Percentiles rank a stretch among this genome's conserved stretches.
phyloP scores from a whole-genome alignment of 345 rosid species.

The Pseudoturritis turrita region DNA sequence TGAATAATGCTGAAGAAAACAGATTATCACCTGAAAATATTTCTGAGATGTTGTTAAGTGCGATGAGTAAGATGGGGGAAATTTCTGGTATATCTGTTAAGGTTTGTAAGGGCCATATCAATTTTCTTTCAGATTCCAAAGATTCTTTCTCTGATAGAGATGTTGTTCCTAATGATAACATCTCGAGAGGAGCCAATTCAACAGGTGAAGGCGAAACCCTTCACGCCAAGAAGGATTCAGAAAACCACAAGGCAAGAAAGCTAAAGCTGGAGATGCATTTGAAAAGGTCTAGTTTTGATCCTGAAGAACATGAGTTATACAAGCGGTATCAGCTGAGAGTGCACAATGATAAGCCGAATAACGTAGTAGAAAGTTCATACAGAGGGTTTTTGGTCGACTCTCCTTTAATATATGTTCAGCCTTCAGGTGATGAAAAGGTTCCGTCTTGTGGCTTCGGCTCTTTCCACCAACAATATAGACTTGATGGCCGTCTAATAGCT shows the following conservation, averaged over 20 bases:
- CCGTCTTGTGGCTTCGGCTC: slow-evolving; percentile 91
- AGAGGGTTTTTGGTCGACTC: slow-evolving; percentile 77
- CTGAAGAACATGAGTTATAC: slow-evolving; percentile 76
- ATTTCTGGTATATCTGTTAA: slow-evolving; percentile 41
- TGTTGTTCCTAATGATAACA: slow-evolving; percentile 31
- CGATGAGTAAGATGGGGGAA: slow-evolving; percentile 37
- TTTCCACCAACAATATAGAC: slow-evolving; percentile 87
- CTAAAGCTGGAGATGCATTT: slow-evolving; percentile 70
- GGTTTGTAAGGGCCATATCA: slow-evolving; percentile 84
- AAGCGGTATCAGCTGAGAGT: slow-evolving; percentile 78
- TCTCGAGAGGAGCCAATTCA: slow-evolving; percentile 40
- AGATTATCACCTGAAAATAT: slow-evolving; percentile 40
- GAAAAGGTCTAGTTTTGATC: slow-evolving; percentile 86
- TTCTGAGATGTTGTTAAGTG: slow-evolving; percentile 57
- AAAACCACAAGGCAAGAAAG: slow-evolving; percentile 37
- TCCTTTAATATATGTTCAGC: slow-evolving; percentile 62
- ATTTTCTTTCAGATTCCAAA: slow-evolving; percentile 45
- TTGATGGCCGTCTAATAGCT: slow-evolving; percentile 83
- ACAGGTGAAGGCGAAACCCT: slow-evolving; percentile 39
- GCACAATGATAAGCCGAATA: slow-evolving; percentile 64
- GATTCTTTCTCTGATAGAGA: slow-evolving; percentile 29
- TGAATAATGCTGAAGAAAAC: slow-evolving; percentile 27
- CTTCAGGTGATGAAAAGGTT: slow-evolving; percentile 59
- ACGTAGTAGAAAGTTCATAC: slow-evolving; percentile 57
- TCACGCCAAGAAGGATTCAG: slow-evolving; percentile 34